Conservation (phyloP, 2,329 filamentous ascomycete species). For the Ceratocystis ficicola region DNA sequence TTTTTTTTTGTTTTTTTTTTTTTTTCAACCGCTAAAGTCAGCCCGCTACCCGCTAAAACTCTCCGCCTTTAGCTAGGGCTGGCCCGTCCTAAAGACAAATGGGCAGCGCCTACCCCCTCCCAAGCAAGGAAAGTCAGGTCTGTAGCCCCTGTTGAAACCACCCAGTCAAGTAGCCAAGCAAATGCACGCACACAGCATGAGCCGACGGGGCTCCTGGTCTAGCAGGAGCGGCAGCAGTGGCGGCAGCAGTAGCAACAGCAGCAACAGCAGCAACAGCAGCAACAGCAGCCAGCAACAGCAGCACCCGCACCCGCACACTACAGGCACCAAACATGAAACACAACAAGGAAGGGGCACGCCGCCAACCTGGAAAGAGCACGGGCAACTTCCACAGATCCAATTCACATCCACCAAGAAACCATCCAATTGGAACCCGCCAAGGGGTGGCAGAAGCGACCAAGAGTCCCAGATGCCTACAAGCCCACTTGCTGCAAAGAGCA, state of each 20-base stretch:
- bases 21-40: background rate
- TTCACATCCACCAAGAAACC: background rate
- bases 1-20: constrained; percentile 6
- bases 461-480: background rate
- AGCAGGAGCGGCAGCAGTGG: too few species aligned
- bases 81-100: too few species aligned
- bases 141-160: background rate
- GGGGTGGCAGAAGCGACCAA: background rate
- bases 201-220: background rate
- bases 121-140: too few species aligned
- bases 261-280: too few species aligned
- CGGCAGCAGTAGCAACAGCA: too few species aligned
- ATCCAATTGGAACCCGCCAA: constrained; percentile 16
- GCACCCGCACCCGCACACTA: too few species aligned
- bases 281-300: too few species aligned
- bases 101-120: too few species aligned
- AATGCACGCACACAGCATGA: background rate
- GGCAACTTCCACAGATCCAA: constrained; percentile 18
- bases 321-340: background rate
- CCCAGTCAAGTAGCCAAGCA: background rate
- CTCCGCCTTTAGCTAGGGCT: too few species aligned
- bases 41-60: background rate
- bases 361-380: constrained; percentile 13
- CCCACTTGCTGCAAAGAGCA: too few species aligned
- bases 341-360: constrained; percentile 12